Evolutionary conservation across 2,329 filamentous ascomycete species (phyloP), one percentile per base, ranked within the genome.

Genomic region (Stylonectria norvegica): DNA sequence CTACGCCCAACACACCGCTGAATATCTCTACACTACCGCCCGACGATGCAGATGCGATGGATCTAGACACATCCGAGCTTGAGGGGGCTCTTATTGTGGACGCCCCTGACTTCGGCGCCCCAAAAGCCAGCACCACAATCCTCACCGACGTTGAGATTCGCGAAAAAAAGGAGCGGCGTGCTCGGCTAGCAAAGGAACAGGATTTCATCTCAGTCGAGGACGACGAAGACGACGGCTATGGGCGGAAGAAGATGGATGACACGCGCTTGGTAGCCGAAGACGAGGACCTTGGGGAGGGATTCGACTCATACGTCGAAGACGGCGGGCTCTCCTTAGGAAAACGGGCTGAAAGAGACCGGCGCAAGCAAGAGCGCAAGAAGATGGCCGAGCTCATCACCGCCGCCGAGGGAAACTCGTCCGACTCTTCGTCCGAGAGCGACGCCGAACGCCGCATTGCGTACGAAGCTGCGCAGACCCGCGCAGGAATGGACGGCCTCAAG

Each of bases 271-370:
- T 89, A 5, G 78, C 76, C 29, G 89, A 96, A 22, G 91, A 97
- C 54, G 91, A 97, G 60, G 89, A 97, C 57, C 76, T 96, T 0
- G 87, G 86, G 25, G 93, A 97, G 66, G 90, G 89, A 0, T 97
- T 95, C 53, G 91, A 97, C 45, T 85, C 91, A 39, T 95, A 87
- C 55, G 87, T 93, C 7, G 86, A 93, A 28, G 88, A 95, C 58
- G 89, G 86, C 7, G 79, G 80, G 6, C 78, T 96, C 8, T 79
- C 86, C 1, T 72, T 96, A 0, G 88, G 89, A 22, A 81, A 76
- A 47, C 86, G 85, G 45, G 89, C 89, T 0, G 87, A 93, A 64
- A 79, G 78, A 15, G 86, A 89, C 52, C 83, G 79, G 1, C 71
- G 77, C 34, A 74, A 72, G 38, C 76, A 75, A 31, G 79, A 86